Evolutionary conservation across 805 yeast species (phyloP).

Genomic region (Candida nitratophila): DNA sequence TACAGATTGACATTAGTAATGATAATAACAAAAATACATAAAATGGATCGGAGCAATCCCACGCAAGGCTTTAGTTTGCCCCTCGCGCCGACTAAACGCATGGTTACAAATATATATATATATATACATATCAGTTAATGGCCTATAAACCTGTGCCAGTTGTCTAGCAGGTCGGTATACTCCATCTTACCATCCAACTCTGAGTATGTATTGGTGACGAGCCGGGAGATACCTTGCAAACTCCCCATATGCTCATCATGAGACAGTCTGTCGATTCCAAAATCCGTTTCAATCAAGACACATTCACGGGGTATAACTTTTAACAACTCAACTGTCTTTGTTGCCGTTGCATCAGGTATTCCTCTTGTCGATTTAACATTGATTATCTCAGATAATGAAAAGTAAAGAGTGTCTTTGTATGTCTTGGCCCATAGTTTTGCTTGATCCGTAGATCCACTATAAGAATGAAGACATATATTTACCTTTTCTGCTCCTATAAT

Average conservation of each 20-base stretch:
- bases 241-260: background rate
- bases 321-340: slow-evolving; percentile 22
- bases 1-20: too few relatives aligned
- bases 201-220: too few relatives aligned
- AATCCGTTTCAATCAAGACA: slow-evolving; percentile 50
- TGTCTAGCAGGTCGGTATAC: background rate
- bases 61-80: too few relatives aligned
- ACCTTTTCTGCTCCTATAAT: slow-evolving; percentile 14
- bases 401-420: slow-evolving; percentile 29
- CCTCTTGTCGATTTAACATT: slow-evolving; percentile 25
- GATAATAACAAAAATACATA: too few relatives aligned
- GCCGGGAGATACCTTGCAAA: background rate
- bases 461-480: slow-evolving; percentile 70
- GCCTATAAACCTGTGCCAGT: background rate
- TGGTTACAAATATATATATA: too few relatives aligned
- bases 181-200: too few relatives aligned
- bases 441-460: slow-evolving; percentile 75
- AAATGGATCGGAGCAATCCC: too few relatives aligned
- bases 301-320: slow-evolving; percentile 26
- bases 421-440: slow-evolving; percentile 39
- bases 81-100: too few relatives aligned
- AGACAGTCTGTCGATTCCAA: slow-evolving; percentile 18
- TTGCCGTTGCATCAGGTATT: slow-evolving; percentile 6
- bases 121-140: too few relatives aligned
- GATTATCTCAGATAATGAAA: slow-evolving; percentile 49